Evolutionary conservation across 768 basidiomycete genomes (phyloP).

Genomic region (Baorangia bicolor): DNA sequence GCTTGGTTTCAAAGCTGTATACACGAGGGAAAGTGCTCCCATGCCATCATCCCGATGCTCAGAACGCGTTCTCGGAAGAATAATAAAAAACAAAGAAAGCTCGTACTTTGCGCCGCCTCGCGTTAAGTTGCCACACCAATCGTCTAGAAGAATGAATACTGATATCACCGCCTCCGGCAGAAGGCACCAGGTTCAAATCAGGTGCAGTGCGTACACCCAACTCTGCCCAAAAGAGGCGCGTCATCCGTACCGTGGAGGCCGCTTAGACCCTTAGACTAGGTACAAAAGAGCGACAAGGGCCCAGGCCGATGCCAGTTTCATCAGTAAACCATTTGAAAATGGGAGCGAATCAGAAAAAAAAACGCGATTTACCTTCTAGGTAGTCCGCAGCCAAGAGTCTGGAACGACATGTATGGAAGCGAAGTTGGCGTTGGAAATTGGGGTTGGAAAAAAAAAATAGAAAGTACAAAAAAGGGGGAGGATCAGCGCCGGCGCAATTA

Average conservation of each 20-base stretch:
- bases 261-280: constrained; percentile 9
- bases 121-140: neutral
- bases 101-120: constrained; percentile 20
- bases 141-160: neutral
- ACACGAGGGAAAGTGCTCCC: neutral
- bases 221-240: neutral
- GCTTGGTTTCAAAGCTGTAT: neutral
- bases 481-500: constrained; percentile 13
- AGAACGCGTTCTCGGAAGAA: constrained; percentile 3
- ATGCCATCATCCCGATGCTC: neutral
- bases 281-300: constrained; percentile 3
- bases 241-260: neutral
- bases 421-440: neutral
- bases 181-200: neutral
- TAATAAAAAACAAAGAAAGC: neutral
- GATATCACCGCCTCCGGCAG: neutral
- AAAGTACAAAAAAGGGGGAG: neutral
- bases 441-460: constrained; percentile 4
- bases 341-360: neutral
- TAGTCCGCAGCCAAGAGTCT: constrained; percentile 66
- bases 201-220: neutral
- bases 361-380: constrained; percentile 49
- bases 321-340: constrained; percentile 22
- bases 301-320: neutral
- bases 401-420: constrained; percentile 9